A percentile compares a stretch with the other conserved stretches of the same genome.
These are phyloP conservation scores for Kokia cookei DNA, from an alignment of 441 rosid species.

Conservation along the genomic window DNA sequence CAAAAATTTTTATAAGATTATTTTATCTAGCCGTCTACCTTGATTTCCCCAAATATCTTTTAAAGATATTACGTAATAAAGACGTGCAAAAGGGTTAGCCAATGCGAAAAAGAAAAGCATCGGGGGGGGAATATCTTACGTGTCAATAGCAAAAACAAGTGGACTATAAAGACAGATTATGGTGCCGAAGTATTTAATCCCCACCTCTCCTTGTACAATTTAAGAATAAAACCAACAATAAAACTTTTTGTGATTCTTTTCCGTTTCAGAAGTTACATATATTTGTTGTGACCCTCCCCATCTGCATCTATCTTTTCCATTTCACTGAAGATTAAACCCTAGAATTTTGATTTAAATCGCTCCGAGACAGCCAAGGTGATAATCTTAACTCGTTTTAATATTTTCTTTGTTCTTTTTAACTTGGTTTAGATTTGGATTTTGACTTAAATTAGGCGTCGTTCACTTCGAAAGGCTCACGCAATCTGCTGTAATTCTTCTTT, in stretches of 20 bases:
- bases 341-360: not conserved
- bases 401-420: not conserved
- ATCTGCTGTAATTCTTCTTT: not conserved
- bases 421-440: not conserved
- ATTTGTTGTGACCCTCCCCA: not conserved
- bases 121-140: not conserved
- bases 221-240: not conserved
- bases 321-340: not conserved
- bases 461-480: not conserved
- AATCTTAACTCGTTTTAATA: not conserved
- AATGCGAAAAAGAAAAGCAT: not conserved
- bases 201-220: not conserved
- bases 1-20: no score
- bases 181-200: constrained; percentile 7
- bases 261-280: not conserved
- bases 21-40: no score
- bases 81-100: not conserved
- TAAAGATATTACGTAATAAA: not conserved
- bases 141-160: not conserved
- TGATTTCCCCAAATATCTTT: no score
- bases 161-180: not conserved
- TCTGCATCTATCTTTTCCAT: not conserved
- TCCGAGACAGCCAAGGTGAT: not conserved
- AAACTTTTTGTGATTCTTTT: not conserved
- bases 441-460: not conserved